Evolutionary conservation across 2,329 filamentous ascomycete species (phyloP), one percentile per base, ranked within the genome.

Genomic region (Sarocladium kiliense): DNA sequence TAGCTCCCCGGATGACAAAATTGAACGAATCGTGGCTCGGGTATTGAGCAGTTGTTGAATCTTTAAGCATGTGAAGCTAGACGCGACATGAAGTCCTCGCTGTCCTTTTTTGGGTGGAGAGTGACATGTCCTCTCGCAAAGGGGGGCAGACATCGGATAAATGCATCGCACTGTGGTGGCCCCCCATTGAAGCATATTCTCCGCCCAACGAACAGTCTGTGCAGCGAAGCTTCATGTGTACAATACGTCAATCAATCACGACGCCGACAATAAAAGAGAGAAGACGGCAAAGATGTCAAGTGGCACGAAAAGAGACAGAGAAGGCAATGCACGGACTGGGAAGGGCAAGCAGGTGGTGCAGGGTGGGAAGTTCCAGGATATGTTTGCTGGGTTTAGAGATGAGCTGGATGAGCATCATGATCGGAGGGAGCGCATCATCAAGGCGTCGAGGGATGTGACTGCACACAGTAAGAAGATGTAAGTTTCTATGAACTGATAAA

Each of bases 401-500:
- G 92, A 97, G 72, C 78, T 99, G 26, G 94, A 99, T 66, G 85
- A 94, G 72, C 93, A 97, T 68, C 90, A 99, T 70, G 94, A 97
- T 71, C 86, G 94, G 16, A 82, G 91, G 56, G 92, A 97, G 74
- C 84, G 88, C 54, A 85, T 96, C 62, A 89, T 95, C 66, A 99
- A 97, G 75, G 87, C 86, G 2, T 95, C 90, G 9, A 80, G 93
- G 59, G 94, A 99, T 69, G 89, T 99, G 57, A 99, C 94, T 6
- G 91, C 91, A 0, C 77, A 91, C 54, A 96, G 91, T 72, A 99
- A 99, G 78, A 99, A 97, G 75, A 95, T 97, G 91, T 96, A 72
- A 74, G 79, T 49, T 19, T 2, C 3, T 12, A 5, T 34, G 0
- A 30, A 25, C 19, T 18, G 19, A 19, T 21, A 16, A 3, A 19